Evolutionary conservation across 768 basidiomycete species (phyloP), one percentile per base, ranked within the genome.

Genomic region (Trametes maxima): DNA sequence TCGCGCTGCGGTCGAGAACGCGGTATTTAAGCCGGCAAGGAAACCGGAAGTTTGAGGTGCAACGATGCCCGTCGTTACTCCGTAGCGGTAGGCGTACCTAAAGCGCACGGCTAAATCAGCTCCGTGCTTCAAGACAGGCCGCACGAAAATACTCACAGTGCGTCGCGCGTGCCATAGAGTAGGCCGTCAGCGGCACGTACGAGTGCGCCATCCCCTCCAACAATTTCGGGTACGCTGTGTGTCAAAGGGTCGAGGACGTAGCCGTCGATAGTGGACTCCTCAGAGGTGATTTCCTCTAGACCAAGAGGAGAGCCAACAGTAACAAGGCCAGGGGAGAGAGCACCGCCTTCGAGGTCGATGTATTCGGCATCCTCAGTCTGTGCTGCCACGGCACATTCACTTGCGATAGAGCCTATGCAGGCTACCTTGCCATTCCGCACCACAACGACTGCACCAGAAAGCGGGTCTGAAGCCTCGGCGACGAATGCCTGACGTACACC

Each of bases 131-230:
- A 35, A 16, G 8, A 13, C 17, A 14, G 21, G 17, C 19, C 11
- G 13, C 7, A 16, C 24, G 35, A 14, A 7, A 14, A 17, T 17
- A 68, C 77, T 62, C 65, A 86, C 86, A 86, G 69, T 14, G 80
- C 77, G 53, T 85, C 80, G 14, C 85, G 83, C 14, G 86, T 82
- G 2, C 79, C 79, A 67, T 89, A 92, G 59, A 82, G 80, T 33
- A 91, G 78, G 0, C 93, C 92, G 68, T 95, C 92, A 5, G 82
- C 82, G 7, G 89, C 93, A 36, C 79, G 79, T 19, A 83, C 74
- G 17, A 82, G 71, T 10, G 76, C 70, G 25, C 73, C 75, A 28
- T 71, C 69, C 0, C 73, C 77, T 8, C 68, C 73, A 14, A 77
- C 59, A 43, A 82, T 64, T 2, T 57, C 59, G 8, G 82, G 81